Conservation (phyloP, 371 early-diverging fungal species). For the Mortierella sp. region DNA sequence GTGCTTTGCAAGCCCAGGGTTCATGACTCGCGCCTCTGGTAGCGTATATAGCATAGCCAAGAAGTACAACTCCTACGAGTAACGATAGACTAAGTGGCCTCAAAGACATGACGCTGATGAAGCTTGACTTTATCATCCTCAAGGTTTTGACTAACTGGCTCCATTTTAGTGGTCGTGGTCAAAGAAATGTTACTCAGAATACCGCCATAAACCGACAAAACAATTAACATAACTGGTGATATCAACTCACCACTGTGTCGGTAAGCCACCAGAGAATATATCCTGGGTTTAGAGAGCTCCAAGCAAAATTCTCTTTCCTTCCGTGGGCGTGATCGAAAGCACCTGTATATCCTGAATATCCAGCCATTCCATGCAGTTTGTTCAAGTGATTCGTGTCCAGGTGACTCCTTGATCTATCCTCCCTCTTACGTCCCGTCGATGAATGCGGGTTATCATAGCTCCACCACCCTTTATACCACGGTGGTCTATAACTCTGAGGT, state of each 20-base stretch:
- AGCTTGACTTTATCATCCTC: background rate
- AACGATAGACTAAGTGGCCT: background rate
- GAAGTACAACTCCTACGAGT: background rate
- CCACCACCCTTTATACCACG: background rate
- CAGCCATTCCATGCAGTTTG: no score
- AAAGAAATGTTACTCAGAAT: background rate
- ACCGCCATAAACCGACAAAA: background rate
- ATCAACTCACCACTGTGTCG: background rate
- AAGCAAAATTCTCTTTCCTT: background rate
- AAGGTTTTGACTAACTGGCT: background rate
- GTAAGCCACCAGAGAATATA: background rate
- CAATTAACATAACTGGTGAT: background rate
- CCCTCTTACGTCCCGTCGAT: background rate
- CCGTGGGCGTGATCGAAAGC: no score
- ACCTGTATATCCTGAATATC: no score
- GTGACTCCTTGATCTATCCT: background rate
- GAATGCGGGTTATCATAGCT: background rate
- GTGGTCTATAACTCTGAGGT: no score
- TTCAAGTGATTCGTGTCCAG: no score
- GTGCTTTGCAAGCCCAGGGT: background rate
- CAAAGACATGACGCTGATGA: background rate
- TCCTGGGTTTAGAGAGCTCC: background rate
- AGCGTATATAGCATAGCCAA: conserved; percentile 1
- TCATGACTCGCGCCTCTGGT: background rate
- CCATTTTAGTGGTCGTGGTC: background rate